These are phyloP conservation scores for Calonectria pseudoturangicola DNA, from an alignment of 2,329 filamentous ascomycete genomes.

Conservation along the genomic window DNA sequence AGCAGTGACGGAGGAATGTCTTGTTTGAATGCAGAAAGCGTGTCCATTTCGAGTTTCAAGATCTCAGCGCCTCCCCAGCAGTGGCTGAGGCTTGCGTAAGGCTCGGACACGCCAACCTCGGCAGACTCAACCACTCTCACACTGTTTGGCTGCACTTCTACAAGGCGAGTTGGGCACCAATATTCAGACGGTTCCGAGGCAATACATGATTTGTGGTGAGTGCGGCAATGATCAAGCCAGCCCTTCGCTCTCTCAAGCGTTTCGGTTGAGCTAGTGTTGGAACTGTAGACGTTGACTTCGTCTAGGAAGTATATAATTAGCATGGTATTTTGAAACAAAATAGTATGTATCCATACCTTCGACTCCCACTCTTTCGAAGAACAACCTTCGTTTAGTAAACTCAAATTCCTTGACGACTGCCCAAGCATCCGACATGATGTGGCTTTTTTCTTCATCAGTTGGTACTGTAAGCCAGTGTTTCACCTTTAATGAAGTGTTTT, in stretches of 20 bases:
- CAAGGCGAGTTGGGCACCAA: constrained; percentile 2
- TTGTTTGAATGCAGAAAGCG: not conserved
- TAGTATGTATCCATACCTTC: not conserved
- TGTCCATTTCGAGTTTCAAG: not conserved
- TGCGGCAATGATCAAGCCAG: constrained; percentile 6
- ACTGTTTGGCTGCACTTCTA: not conserved
- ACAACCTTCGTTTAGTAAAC: not conserved
- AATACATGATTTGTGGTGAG: not conserved
- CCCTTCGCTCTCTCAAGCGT: not conserved
- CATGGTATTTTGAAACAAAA: no score
- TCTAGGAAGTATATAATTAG: not conserved
- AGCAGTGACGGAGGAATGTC: constrained; percentile 1
- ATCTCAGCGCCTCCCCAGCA: constrained; percentile 11
- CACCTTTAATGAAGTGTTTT: not conserved
- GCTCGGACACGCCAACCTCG: not conserved
- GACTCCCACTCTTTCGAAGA: not conserved
- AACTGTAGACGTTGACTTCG: not conserved
- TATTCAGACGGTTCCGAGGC: not conserved
- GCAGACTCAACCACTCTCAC: not conserved
- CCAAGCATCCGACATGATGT: not conserved
- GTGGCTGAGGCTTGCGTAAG: constrained; percentile 13
- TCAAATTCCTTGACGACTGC: not conserved
- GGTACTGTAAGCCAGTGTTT: not conserved
- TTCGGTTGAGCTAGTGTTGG: constrained; percentile 6
- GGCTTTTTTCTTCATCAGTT: not conserved